Evolutionary conservation across 78 protist genomes (phyloP).

Genomic region (Chrysochromulina parva): DNA sequence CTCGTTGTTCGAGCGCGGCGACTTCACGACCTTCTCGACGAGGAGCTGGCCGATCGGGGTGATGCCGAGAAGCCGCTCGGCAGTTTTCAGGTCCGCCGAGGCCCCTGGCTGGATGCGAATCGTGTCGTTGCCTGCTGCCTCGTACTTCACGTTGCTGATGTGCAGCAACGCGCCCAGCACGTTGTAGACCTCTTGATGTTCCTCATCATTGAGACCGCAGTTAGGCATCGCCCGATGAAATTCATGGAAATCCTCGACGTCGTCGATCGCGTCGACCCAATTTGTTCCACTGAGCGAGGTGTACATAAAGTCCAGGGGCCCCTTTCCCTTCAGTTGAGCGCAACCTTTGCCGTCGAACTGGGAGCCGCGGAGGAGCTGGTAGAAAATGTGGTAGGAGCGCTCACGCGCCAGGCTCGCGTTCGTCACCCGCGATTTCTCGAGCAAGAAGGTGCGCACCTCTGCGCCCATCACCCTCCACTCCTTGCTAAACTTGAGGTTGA

Average conservation of each 20-base stretch:
- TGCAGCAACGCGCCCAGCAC: neutral
- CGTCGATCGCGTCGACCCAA: too few species aligned
- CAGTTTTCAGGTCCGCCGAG: neutral
- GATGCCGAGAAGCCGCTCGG: neutral
- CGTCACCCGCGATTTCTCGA: slow-evolving; percentile 87
- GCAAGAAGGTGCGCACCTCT: slow-evolving; percentile 51
- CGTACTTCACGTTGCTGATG: slow-evolving; percentile 31
- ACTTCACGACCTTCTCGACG: too few species aligned
- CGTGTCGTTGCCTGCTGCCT: neutral
- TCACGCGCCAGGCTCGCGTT: slow-evolving; percentile 69
- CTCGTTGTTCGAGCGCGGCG: too few species aligned
- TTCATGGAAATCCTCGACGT: too few species aligned
- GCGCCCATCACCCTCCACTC: slow-evolving; percentile 35
- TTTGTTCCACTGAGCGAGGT: too few species aligned
- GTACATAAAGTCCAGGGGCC: too few species aligned
- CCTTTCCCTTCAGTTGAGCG: too few species aligned
- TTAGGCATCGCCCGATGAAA: too few species aligned
- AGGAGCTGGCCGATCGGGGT: too few species aligned
- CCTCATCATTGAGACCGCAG: too few species aligned
- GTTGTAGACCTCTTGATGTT: too few species aligned
- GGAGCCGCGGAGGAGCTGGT: slow-evolving; percentile 45
- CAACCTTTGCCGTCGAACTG: too few species aligned
- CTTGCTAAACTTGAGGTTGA: slow-evolving; percentile 29
- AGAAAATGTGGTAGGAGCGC: slow-evolving; percentile 90
- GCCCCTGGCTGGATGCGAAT: neutral